Percentiles rank a stretch among this genome's conserved stretches.
phyloP scores from a whole-genome alignment of 1,284 basidiomycete genomes.

The Entoloma clypeatum region DNA sequence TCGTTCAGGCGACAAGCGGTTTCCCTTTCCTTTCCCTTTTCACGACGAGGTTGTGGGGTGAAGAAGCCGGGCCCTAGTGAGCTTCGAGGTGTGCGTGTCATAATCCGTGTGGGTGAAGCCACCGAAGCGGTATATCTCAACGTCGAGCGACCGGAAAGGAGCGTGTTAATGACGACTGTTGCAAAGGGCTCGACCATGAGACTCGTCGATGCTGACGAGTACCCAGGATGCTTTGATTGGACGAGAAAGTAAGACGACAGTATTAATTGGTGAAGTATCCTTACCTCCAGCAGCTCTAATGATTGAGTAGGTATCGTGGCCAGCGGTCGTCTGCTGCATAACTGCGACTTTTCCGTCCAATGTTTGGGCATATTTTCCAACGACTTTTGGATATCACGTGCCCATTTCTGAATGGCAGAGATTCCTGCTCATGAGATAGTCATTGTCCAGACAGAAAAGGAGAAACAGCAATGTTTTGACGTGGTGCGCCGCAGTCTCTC shows the following conservation, averaged over 20 bases:
- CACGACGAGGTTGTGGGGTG: constrained; percentile 45
- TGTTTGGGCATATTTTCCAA: constrained; percentile 12
- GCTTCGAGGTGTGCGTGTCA: constrained; percentile 26
- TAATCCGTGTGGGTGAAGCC: constrained; percentile 22
- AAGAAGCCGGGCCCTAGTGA: constrained; percentile 46
- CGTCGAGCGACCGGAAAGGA: constrained; percentile 43
- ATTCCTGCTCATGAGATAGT: constrained; percentile 54
- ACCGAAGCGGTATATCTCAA: constrained; percentile 26
- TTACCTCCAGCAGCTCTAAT: constrained; percentile 15
- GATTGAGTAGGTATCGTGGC: constrained; percentile 1
- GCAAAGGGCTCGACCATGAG: constrained; percentile 53
- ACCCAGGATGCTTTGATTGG: constrained; percentile 14
- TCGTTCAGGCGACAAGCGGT: constrained; percentile 27
- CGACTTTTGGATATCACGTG: constrained; percentile 10
- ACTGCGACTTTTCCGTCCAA: constrained; percentile 9
- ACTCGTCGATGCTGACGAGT: constrained; percentile 36
- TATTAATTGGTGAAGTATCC: background rate
- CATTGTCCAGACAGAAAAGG: constrained; percentile 36
- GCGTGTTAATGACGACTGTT: constrained; percentile 45
- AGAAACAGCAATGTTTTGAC: constrained; percentile 54
- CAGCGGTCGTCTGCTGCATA: background rate
- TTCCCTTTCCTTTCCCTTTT: constrained; percentile 48
- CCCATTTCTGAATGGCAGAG: constrained; percentile 5
- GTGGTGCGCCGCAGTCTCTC: constrained; percentile 32
- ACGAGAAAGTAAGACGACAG: background rate